Evolutionary conservation across 2,329 filamentous ascomycete genomes (phyloP).

Genomic region (Fusarium illudens): DNA sequence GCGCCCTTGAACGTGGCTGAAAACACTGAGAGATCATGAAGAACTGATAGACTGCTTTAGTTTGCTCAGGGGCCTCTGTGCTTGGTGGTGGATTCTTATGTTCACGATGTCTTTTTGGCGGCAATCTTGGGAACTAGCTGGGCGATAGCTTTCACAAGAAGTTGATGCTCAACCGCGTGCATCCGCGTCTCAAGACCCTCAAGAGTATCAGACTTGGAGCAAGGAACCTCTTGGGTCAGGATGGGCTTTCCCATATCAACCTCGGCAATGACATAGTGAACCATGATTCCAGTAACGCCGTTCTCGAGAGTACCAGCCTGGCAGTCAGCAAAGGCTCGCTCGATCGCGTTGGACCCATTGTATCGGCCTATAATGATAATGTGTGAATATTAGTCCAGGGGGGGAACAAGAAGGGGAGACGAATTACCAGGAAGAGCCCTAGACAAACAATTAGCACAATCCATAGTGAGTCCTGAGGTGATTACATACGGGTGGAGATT

Average conservation of each 20-base stretch:
- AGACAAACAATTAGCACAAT: too few species aligned
- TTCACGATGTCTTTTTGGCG: constrained; percentile 3
- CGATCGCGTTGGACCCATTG: constrained; percentile 80
- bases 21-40: neutral
- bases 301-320: constrained; percentile 69
- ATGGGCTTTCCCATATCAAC: constrained; percentile 84
- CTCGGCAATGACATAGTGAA: constrained; percentile 82
- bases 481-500: constrained; percentile 87
- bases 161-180: constrained; percentile 76
- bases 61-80: neutral
- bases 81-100: neutral
- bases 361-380: constrained; percentile 65
- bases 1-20: neutral
- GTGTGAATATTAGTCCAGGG: constrained; percentile 3
- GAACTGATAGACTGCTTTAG: neutral
- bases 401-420: neutral
- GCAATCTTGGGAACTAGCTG: constrained; percentile 53
- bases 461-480: too few species aligned
- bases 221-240: constrained; percentile 72
- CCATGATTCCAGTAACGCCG: constrained; percentile 83
- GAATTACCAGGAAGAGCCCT: constrained; percentile 65
- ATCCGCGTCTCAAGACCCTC: constrained; percentile 75
- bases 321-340: constrained; percentile 78
- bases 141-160: constrained; percentile 78
- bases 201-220: constrained; percentile 68